Conservation (phyloP, 768 basidiomycete genomes). For the Daedaleopsis sinensis region DNA sequence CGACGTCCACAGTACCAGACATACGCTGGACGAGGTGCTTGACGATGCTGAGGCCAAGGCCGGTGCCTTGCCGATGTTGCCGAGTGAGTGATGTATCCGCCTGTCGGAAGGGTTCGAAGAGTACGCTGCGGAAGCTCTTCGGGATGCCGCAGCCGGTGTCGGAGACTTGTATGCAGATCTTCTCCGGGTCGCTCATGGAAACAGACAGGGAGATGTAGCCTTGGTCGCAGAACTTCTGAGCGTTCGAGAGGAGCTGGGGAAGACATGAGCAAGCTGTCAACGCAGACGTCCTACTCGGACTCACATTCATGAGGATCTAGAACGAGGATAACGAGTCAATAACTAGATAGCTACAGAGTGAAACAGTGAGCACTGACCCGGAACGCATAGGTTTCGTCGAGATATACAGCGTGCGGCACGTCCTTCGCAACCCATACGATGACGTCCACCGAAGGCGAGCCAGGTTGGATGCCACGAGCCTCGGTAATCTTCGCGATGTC, state of each 20-base stretch:
- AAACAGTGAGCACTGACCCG: conserved; percentile 19
- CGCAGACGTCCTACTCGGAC: neutral
- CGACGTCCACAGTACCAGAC: conserved; percentile 31
- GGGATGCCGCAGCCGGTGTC: conserved; percentile 35
- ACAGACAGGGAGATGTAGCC: conserved; percentile 30
- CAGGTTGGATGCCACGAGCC: conserved; percentile 22
- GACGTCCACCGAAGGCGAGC: conserved; percentile 26
- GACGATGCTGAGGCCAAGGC: conserved; percentile 33
- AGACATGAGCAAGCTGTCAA: neutral
- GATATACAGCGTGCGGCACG: conserved; percentile 27
- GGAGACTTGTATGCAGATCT: conserved; percentile 24
- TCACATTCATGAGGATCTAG: conserved; percentile 33
- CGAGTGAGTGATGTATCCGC: conserved; percentile 31
- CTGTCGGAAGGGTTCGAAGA: conserved; percentile 34
- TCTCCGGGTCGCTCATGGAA: conserved; percentile 17
- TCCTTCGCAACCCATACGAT: conserved; percentile 26
- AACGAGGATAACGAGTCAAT: neutral
- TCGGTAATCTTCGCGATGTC: conserved; percentile 31
- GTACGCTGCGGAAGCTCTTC: conserved; percentile 25
- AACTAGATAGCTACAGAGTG: neutral
- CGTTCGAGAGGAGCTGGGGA: conserved; percentile 30
- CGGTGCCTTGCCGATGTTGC: conserved; percentile 29
- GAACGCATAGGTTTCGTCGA: conserved; percentile 33
- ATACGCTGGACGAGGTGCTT: conserved; percentile 35
- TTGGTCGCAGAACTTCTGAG: conserved; percentile 32